Evolutionary conservation across 768 basidiomycete species (phyloP), one percentile per base, ranked within the genome.

Genomic region (Rhizopogon vinicolor): DNA sequence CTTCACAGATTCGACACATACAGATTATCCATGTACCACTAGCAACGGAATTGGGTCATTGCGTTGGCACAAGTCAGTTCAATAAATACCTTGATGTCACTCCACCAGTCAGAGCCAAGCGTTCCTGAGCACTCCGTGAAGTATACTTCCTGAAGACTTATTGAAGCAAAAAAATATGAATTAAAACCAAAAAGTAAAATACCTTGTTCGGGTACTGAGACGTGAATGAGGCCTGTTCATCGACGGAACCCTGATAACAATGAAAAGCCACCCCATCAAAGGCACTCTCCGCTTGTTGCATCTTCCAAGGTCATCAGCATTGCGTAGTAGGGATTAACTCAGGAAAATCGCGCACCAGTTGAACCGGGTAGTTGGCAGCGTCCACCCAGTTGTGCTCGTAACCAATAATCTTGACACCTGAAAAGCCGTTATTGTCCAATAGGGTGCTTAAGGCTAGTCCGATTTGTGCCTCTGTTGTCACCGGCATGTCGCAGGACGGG

Each of bases 371-470:
- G 12, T 74, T 68, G 7, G 73, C 80, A 12, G 86, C 85, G 56
- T 82, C 77, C 51, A 77, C 72, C 89, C 89, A 91, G 63, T 91
- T 91, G 60, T 91, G 89, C 62, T 89, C 82, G 57, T 75, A 80
- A 22, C 87, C 89, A 35, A 89, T 75, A 41, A 91, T 74, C 67
- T 83, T 86, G 41, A 84, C 80, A 14, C 63, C 62, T 0, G 75
- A 75, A 44, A 89, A 77, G 0, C 85, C 84, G 55, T 86, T 84
- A 44, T 76, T 78, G 62, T 90, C 73, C 66, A 91, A 77, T 14
- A 89, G 68, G 3, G 71, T 74, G 14, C 87, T 76, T 31, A 91
- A 72, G 0, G 75, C 65, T 0, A 69, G 74, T 10, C 79, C 87
- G 25, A 91, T 78, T 45, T 80, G 70, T 0, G 81, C 88, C 64